These are phyloP conservation scores for Alternaria panax DNA, from an alignment of 2,329 filamentous ascomycete genomes.

Conservation along the genomic window DNA sequence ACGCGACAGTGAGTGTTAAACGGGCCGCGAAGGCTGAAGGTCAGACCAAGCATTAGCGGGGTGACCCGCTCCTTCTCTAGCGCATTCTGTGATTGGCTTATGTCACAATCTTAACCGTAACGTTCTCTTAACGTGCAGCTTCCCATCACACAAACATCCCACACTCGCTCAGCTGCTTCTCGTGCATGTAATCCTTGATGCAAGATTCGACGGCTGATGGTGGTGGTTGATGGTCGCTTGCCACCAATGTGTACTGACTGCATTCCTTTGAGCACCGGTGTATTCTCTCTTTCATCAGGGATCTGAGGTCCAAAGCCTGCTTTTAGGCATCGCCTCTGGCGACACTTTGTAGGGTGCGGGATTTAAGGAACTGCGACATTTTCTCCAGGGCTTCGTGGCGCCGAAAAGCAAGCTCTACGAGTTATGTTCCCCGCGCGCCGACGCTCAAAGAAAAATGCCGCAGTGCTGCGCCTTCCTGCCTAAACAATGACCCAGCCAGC, in stretches of 20 bases:
- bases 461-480: slow-evolving; percentile 16
- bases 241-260: not conserved
- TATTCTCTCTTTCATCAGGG: not conserved
- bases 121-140: not conserved
- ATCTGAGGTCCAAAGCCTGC: not conserved
- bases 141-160: not conserved
- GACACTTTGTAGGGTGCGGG: not conserved
- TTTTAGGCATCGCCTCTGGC: not conserved
- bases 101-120: not conserved
- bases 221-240: not conserved
- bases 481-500: slow-evolving; percentile 23
- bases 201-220: not conserved
- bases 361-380: not conserved
- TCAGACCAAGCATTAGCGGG: slow-evolving; percentile 6
- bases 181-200: not conserved
- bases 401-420: not conserved
- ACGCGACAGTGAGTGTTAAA: not conserved
- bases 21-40: not conserved
- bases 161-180: not conserved
- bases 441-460: slow-evolving; percentile 12
- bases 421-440: not conserved
- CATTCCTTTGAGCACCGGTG: not conserved
- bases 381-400: not conserved
- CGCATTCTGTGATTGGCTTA: not conserved
- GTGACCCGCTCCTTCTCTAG: not conserved